Percentiles rank a stretch among this genome's conserved stretches.
phyloP scores from a whole-genome alignment of 1,284 basidiomycete species.

The Tetrapyrgos nigripes region DNA sequence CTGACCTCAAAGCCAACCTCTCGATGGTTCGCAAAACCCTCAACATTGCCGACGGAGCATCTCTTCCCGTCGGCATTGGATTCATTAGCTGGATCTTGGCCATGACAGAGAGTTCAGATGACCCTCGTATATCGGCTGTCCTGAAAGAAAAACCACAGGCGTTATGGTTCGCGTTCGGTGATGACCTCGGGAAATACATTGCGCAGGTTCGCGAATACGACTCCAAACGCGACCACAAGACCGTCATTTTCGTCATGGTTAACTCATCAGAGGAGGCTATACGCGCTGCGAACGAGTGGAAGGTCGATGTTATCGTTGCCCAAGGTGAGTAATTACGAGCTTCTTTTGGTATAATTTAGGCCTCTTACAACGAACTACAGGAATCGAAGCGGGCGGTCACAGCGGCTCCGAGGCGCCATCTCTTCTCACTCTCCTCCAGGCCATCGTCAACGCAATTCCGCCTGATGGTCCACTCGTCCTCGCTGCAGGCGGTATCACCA shows the following conservation, averaged over 20 bases:
- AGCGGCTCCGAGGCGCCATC: slow-evolving; percentile 50
- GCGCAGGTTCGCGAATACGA: slow-evolving; percentile 15
- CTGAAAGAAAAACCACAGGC: slow-evolving; percentile 15
- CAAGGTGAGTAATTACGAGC: slow-evolving; percentile 30
- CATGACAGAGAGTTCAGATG: slow-evolving; percentile 8
- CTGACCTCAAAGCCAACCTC: slow-evolving; percentile 1
- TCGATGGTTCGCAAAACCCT: not conserved
- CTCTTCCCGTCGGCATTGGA: slow-evolving; percentile 19
- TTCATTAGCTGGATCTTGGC: slow-evolving; percentile 22
- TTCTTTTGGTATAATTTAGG: no score
- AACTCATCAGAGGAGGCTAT: slow-evolving; percentile 28
- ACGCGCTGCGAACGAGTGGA: slow-evolving; percentile 24
- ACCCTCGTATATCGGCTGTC: slow-evolving; percentile 13
- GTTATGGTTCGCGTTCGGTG: slow-evolving; percentile 22
- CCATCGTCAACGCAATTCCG: slow-evolving; percentile 44
- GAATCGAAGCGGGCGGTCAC: slow-evolving; percentile 63
- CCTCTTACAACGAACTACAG: slow-evolving; percentile 30
- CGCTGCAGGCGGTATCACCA: slow-evolving; percentile 46
- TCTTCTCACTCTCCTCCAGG: slow-evolving; percentile 49
- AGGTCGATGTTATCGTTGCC: slow-evolving; percentile 32
- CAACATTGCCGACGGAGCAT: not conserved
- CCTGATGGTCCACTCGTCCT: slow-evolving; percentile 45
- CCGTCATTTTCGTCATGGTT: slow-evolving; percentile 28
- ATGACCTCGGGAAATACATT: slow-evolving; percentile 20
- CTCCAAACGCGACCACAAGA: slow-evolving; percentile 24